Base-by-base conservation (phyloP, 352 stramenopile genomes). In the Thraustotheca clavata region DNA sequence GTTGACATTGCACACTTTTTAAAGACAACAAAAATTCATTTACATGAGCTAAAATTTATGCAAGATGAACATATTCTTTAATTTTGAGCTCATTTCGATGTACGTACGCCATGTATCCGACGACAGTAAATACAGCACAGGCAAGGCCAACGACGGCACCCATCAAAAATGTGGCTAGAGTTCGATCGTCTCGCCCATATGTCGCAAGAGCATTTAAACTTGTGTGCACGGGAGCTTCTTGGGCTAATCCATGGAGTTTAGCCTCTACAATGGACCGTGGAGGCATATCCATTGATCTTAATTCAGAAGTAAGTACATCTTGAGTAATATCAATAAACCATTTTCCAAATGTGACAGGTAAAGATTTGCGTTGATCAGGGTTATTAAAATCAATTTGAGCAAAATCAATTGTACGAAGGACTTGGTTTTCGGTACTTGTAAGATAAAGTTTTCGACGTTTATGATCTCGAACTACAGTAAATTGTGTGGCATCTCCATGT, bases 381-480 rank as follows among this genome's bases (percentile, higher is more conserved):
- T 77, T 62, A 2, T 50, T 52, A 67, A 86, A 90, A 41, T 87
- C 79, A 12, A 90, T 6, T 55, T 75, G 63, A 43, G 74, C 76
- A 24, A 90, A 59, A 46, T 82, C 80, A 40, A 90, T 70, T 4
- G 69, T 66, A 29, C 81, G 81, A 36, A 86, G 61, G 16, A 86
- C 67, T 43, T 86, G 78, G 63, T 90, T 90, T 12, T 77, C 63
- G n/a, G 74, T 90, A 22, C 77, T 86, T 39, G 75, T 77, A 35
- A 90, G 70, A 62, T 87, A 88, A 22, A 90, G 65, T 68, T 81
- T 83, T 8, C 70, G 65, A n/a, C 72, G 68, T 31, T 49, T 67
- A 59, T 90, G 81, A 67, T 90, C 81, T 24, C 79, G 76, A 16
- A 88, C 74, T 49, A 90, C 69, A 2, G 72, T 84, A 76, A 76